Base-by-base conservation (phyloP, 108 stramenopile genomes). In the Skeletonema menzelii region DNA sequence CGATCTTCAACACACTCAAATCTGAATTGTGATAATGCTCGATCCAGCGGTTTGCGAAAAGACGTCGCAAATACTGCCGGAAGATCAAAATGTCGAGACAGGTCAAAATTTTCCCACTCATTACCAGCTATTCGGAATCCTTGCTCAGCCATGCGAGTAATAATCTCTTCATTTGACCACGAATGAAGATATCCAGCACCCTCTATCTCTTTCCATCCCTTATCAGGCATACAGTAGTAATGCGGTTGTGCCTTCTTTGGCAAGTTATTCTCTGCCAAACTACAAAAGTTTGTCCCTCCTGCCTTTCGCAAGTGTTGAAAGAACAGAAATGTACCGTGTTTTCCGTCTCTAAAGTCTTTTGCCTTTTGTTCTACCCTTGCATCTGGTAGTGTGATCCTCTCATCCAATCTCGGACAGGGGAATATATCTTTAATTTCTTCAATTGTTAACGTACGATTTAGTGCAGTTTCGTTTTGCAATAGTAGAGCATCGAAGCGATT, bases 271-370 rank as follows among this genome's bases (percentile, higher is more conserved):
- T 90, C 67, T 2, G 92, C 92, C 67, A 93, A 70, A 19, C 75
- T 69, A 65, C 92, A 93, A 78, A 92, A 93, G 56, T 93, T 84
- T 8, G 92, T 93, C 8, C 92, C 92, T 19, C 89, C 89, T 8
- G 89, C 91, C 69, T 93, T 93, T 53, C 92, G 76, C 47, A 93
- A 76, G 62, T 93, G 92, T 59, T 93, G 92, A 69, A 91, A 91
- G 61, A 93, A 90, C 5, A 93, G 64, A 67, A 90, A 92, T 37
- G 79, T 72, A 0, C 72, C 82, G 6, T 37, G 38, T 34, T 82
- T 70, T 27, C 66, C 81, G 4, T 87, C 60, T 44, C 91, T 84
- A 76, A 88, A 90, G 10, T 79, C 76, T 13, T 65, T 27, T 35
- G 84, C 87, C 64, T 84, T 84, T 49, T 75, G 61, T 38, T 65